These are phyloP conservation scores for Podospora sp. DNA, from an alignment of 495 filamentous ascomycete genomes.

Conservation along the genomic window DNA sequence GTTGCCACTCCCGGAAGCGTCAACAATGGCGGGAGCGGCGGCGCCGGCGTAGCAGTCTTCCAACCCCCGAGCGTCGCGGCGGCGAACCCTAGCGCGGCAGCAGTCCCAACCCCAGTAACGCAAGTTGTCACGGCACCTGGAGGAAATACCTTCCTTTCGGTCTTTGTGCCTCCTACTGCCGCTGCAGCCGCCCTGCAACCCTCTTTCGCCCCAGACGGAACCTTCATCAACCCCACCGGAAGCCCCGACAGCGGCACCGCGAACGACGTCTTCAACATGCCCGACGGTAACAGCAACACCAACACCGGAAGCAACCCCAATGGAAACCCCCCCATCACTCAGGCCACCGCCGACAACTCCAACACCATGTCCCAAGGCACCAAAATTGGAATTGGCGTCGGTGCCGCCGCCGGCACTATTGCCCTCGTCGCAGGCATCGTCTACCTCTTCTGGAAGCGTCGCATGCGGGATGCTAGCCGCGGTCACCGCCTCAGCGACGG, in stretches of 20 bases:
- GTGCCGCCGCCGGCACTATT: neutral
- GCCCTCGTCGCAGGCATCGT: neutral
- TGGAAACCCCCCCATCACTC: slow-evolving; percentile 21
- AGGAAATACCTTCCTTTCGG: slow-evolving; percentile 25
- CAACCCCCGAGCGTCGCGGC: neutral
- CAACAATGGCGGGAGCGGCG: neutral
- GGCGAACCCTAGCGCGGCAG: neutral
- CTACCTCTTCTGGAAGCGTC: slow-evolving; percentile 4
- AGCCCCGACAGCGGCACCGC: slow-evolving; percentile 1
- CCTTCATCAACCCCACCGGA: neutral
- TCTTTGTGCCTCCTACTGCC: slow-evolving; percentile 26
- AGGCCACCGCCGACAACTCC: slow-evolving; percentile 28
- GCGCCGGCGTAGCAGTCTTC: slow-evolving; percentile 1
- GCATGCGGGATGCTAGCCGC: neutral
- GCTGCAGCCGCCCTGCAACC: slow-evolving; percentile 13
- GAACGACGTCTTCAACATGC: neutral
- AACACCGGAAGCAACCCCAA: neutral
- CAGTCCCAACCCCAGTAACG: neutral
- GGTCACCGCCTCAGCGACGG: neutral
- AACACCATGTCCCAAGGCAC: slow-evolving; percentile 1
- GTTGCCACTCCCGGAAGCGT: neutral
- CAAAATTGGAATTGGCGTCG: slow-evolving; percentile 9
- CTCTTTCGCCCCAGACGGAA: slow-evolving; percentile 1
- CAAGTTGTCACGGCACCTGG: slow-evolving; percentile 13
- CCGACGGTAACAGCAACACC: neutral